Base-by-base conservation (phyloP, 176 grass and related monocot genomes). In the Aegilops speltoides region DNA sequence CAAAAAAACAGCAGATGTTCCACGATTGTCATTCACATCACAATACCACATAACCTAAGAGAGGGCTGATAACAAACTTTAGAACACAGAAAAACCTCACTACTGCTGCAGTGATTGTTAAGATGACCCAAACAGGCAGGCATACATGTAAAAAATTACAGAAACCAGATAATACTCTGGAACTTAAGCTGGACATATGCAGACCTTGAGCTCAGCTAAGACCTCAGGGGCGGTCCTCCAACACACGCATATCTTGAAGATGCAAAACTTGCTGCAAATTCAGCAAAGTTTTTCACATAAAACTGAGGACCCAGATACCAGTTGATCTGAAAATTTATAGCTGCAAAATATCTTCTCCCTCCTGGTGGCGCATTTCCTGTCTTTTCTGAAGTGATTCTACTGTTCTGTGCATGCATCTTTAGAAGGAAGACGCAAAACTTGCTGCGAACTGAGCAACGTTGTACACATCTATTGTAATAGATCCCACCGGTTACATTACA, bases 171-270 rank as follows among this genome's bases (percentile, higher is more conserved):
- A 70, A 40, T 40, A 2, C 38, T 40, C 37, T 63, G 70, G 61
- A 26, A 31, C 7, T 36, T 20, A 79, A 40, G 29, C 52, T 54
- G 10, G 24, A 6, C 5, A 73, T 10, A 61, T 76, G 10, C 78
- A 84, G 19, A 98, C 91, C 93, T 98, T 98, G 32, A 98, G 89
- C 89, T 98, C 93, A 60, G 93, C 37, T 38, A 9, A 9, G 8
- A 8, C 37, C 37, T 38, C 8, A 9, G 37, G 36, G 8, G 37
- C 37, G 34, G 81, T 83, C 73, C 91, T 95, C 73, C 93, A 90
- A 36, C 88, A 98, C 1, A 91, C 91, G 2, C 90, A 95, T 76
- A 94, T 95, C 41, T 94, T 79, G 75, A 98, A 94, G 11, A 45
- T 45, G 43, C 11, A 43, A 43, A 12, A 43, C 41, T 43, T 43